Base-by-base conservation (phyloP, 768 basidiomycete species). In the Phylloporus arenicola region DNA sequence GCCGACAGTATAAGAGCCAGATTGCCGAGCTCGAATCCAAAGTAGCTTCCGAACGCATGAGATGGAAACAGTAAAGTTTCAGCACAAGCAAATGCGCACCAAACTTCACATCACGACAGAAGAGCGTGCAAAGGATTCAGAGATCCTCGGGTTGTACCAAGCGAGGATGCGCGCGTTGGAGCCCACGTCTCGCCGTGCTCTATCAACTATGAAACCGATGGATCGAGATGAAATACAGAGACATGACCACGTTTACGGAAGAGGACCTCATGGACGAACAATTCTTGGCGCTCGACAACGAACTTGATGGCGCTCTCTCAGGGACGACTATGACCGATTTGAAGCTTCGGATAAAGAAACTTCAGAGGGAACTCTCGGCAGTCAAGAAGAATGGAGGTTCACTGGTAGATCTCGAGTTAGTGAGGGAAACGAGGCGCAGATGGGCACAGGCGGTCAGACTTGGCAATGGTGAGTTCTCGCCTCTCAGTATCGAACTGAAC, bases 311-410 rank as follows among this genome's bases (percentile, higher is more conserved):
- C 56, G 90, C 90, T 0, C 76, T 92, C 39, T 67, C 80, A 24
- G 89, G 90, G 22, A 87, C 83, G 42, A 92, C 87, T 11, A 93
- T 85, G 82, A 97, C 92, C 1, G 91, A 92, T 63, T 72, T 97
- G 54, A 96, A 94, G 64, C 74, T 97, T 24, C 86, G 89, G 62
- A 81, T 97, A 44, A 81, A 85, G 53, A 84, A 81, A 52, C 76
- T 97, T 25, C 74, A 88, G 64, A 73, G 92, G 22, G 92, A 97
- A 63, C 74, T 98, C 27, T 83, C 85, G 44, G 78, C 81, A 6
- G 77, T 86, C 29, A 76, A 76, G 66, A 83, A 82, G 66, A 86
- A 88, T 53, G 84, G 86, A 59, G 85, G n/a, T n/a, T n/a, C n/a
- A n/a, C n/a, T n/a, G n/a, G n/a, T n/a, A n/a, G n/a, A n/a, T n/a